A percentile compares a stretch with the other conserved stretches of the same genome.
Evolutionary conservation across 2,329 filamentous ascomycete genomes (phyloP).

Genomic region (Rachicladosporium sp.): DNA sequence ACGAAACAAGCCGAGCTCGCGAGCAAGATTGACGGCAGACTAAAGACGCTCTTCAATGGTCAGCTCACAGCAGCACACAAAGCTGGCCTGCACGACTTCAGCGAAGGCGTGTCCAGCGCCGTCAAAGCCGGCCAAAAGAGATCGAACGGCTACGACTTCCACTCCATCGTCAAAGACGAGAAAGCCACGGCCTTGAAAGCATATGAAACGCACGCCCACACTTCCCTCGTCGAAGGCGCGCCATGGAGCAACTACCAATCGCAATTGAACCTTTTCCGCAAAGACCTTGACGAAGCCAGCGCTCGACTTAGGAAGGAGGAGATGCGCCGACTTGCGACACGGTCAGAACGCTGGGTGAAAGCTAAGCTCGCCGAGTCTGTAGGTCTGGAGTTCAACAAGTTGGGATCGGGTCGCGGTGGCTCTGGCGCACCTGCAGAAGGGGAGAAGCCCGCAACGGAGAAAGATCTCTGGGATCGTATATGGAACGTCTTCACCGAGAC

Average conservation of each 20-base stretch:
- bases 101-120: slow-evolving; percentile 69
- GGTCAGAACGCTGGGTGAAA: slow-evolving; percentile 88
- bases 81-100: slow-evolving; percentile 70
- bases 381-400: slow-evolving; percentile 88
- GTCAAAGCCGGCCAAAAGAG: slow-evolving; percentile 92
- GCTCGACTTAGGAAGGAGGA: slow-evolving; percentile 79
- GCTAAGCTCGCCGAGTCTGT: slow-evolving; percentile 77
- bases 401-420: slow-evolving; percentile 77
- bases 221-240: slow-evolving; percentile 64
- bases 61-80: slow-evolving; percentile 85
- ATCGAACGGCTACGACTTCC: slow-evolving; percentile 83
- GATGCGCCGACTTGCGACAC: slow-evolving; percentile 81
- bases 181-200: slow-evolving; percentile 62
- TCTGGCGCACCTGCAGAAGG: slow-evolving; percentile 67
- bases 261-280: slow-evolving; percentile 68
- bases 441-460: slow-evolving; percentile 61
- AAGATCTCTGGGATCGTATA: slow-evolving; percentile 88
- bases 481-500: slow-evolving; percentile 77
- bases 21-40: slow-evolving; percentile 70
- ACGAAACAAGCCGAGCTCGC: slow-evolving; percentile 78
- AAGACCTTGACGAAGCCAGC: slow-evolving; percentile 84
- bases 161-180: slow-evolving; percentile 76
- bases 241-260: slow-evolving; percentile 79
- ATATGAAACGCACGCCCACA: slow-evolving; percentile 65
- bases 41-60: slow-evolving; percentile 80